Base-by-base conservation (phyloP, 2,329 filamentous ascomycete species). In the Diaporthe sp. region DNA sequence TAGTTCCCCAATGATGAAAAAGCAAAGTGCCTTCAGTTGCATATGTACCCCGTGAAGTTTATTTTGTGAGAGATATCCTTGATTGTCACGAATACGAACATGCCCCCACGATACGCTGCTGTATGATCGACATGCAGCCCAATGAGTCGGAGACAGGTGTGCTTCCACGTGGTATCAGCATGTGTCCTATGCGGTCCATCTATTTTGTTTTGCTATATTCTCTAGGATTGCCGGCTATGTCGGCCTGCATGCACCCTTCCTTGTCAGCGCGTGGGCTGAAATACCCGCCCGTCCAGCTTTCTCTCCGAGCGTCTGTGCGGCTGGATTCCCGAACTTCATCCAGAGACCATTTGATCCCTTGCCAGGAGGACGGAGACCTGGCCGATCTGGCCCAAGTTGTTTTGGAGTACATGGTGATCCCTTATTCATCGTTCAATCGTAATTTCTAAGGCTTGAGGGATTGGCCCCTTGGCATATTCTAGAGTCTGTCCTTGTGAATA, bases 91-190 rank as follows among this genome's bases (percentile, higher is more conserved):
- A 12, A 39, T 19, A 12, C 32, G 19, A 27, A 27, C 17, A 35
- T 13, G 44, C 13, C 15, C 44, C 27, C 30, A n/a, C 22, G 13
- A 30, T 68, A 13, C 6, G 32, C 44, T 51, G 27, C 17, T 6
- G 63, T 35, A 2, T 68, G 63, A 68, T 68, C 47, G 47, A 39
- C 63, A 27, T 68, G 47, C 47, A 53, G 47, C 32, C 47, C 63
- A 68, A 32, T 68, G 47, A 68, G 47, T 68, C 63, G 59, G 39
- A 65, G 42, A 47, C 39, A n/a, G 30, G 8, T 0, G 1, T 22
- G 27, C 32, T 27, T 15, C 63, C 47, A 39, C 63, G 47, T 68
- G 63, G 61, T 66, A 35, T 51, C 22, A 19, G 22, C n/a, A 4
- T 27, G 19, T 19, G 4, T 12, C 15, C 32, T 15, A 19, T 30